Conservation (phyloP, 345 rosid species). For the Cardiospermum halicacabum region DNA sequence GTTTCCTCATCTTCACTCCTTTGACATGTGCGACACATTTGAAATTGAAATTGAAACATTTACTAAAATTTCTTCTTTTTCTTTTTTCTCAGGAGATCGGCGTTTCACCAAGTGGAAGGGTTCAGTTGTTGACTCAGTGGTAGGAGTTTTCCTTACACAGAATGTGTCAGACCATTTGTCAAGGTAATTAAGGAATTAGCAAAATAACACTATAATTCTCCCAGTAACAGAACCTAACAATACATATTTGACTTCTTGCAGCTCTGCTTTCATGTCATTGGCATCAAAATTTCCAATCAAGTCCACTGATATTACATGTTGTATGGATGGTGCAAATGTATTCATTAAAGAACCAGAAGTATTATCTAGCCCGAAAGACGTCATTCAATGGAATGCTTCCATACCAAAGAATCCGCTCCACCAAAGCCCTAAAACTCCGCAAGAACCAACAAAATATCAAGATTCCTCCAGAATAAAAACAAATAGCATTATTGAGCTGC, state of each 20-base stretch:
- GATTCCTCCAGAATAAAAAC: conserved; percentile 38
- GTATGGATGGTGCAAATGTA: conserved; percentile 24
- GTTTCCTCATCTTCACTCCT: background rate
- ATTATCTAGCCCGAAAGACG: conserved; percentile 28
- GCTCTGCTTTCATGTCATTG: conserved; percentile 93
- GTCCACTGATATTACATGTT: conserved; percentile 28
- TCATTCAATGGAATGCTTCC: conserved; percentile 38
- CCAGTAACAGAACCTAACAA: conserved; percentile 12
- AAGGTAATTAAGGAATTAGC: conserved; percentile 44
- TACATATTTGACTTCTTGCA: conserved; percentile 35
- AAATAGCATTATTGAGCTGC: conserved; percentile 32
- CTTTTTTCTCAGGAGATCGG: conserved; percentile 68
- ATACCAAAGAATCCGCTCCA: conserved; percentile 22
- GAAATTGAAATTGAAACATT: too few species aligned
- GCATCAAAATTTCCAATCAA: conserved; percentile 71
- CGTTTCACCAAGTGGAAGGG: conserved; percentile 99
- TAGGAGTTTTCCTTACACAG: conserved; percentile 95
- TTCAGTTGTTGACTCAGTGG: conserved; percentile 93
- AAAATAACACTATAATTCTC: conserved; percentile 1
- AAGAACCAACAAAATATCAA: conserved; percentile 34
- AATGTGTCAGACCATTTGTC: conserved; percentile 97
- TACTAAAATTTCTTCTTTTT: too few species aligned
- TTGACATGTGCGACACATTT: too few species aligned
- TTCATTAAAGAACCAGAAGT: conserved; percentile 59
- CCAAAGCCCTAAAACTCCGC: conserved; percentile 33